Evolutionary conservation across 495 filamentous ascomycete genomes (phyloP).

Genomic region (Penicillium salamii): DNA sequence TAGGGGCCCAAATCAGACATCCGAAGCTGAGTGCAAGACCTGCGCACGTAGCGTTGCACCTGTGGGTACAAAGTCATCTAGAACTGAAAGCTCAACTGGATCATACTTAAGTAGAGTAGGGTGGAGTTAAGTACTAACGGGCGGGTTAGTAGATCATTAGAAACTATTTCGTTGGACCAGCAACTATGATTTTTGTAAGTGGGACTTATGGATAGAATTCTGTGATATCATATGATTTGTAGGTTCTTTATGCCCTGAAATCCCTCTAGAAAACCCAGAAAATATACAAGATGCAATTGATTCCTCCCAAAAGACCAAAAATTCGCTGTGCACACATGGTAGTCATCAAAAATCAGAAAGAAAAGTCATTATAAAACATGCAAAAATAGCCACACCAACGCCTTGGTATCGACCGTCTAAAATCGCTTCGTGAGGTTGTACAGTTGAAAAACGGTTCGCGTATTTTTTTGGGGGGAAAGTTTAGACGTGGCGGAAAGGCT

Average conservation of each 20-base stretch:
- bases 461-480: constrained; percentile 14
- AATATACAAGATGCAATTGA: not conserved
- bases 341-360: constrained; percentile 14
- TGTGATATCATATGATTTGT: not conserved
- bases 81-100: too few species aligned
- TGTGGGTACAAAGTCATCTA: too few species aligned
- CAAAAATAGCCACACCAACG: constrained; percentile 16
- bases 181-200: too few species aligned
- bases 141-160: too few species aligned
- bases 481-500: constrained; percentile 48
- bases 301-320: not conserved
- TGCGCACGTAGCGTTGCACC: too few species aligned
- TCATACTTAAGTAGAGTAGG: too few species aligned
- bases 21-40: too few species aligned
- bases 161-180: too few species aligned
- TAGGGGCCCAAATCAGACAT: too few species aligned
- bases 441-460: constrained; percentile 1
- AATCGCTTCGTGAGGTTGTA: constrained; percentile 16
- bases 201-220: too few species aligned
- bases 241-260: not conserved
- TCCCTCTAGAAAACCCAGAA: not conserved
- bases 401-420: constrained; percentile 26
- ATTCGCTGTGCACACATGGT: not conserved
- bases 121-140: too few species aligned
- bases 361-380: constrained; percentile 11